Evolutionary conservation across 1,284 basidiomycete species (phyloP).

Genomic region (Coniferiporia sulphurascens): DNA sequence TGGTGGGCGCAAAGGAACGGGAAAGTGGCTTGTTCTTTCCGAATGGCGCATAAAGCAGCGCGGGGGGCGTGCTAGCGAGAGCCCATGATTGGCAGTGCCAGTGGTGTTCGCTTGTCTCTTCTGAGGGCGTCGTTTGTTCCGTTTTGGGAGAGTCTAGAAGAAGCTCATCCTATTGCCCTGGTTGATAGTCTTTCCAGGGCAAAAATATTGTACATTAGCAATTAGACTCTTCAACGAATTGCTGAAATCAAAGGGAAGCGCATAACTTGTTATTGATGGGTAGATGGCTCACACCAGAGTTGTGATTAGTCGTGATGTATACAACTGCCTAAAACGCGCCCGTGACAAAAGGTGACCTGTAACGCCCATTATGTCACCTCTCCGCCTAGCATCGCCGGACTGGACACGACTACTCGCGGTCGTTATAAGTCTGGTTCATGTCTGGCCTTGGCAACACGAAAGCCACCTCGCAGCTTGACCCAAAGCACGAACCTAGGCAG

Average conservation of each 20-base stretch:
- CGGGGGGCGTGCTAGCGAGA: too few species aligned
- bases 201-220: too few species aligned
- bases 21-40: too few species aligned
- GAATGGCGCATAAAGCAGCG: too few species aligned
- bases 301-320: too few species aligned
- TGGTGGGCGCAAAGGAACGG: not conserved
- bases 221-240: too few species aligned
- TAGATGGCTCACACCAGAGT: too few species aligned
- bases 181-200: too few species aligned
- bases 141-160: not conserved
- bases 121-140: not conserved
- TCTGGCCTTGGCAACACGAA: conserved; percentile 11
- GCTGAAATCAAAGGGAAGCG: too few species aligned
- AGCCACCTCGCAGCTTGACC: conserved; percentile 21
- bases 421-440: conserved; percentile 2
- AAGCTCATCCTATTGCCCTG: too few species aligned
- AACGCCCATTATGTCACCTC: not conserved
- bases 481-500: conserved; percentile 24
- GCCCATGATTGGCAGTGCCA: not conserved
- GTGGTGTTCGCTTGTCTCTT: not conserved
- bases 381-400: not conserved
- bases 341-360: not conserved
- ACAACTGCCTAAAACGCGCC: conserved; percentile 5
- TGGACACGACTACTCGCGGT: too few species aligned
- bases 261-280: too few species aligned